These are phyloP conservation scores for Aspergillus saccharolyticus DNA, from an alignment of 495 filamentous ascomycete genomes.

Conservation along the genomic window DNA sequence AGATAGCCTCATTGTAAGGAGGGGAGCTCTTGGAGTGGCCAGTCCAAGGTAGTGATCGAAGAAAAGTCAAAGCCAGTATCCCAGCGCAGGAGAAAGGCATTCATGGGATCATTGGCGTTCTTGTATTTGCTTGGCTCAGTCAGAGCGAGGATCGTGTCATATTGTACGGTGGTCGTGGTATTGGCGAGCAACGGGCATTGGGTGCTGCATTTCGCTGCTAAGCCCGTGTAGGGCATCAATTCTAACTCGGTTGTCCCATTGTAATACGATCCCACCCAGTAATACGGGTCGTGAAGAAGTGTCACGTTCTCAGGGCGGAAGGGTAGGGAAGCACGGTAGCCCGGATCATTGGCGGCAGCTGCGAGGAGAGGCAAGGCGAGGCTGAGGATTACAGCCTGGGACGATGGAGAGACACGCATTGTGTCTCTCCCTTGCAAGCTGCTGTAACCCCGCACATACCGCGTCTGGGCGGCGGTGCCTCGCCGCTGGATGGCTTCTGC, in stretches of 20 bases:
- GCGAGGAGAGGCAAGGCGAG: neutral
- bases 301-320: constrained; percentile 3
- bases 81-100: neutral
- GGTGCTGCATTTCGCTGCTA: neutral
- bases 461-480: too few relatives aligned
- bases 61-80: neutral
- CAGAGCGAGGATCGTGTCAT: neutral
- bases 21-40: neutral
- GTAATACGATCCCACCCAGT: constrained; percentile 6
- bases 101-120: neutral
- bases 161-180: neutral
- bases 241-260: neutral
- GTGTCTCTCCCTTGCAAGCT: neutral
- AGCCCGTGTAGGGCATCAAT: neutral
- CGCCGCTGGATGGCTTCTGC: too few relatives aligned
- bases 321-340: neutral
- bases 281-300: neutral
- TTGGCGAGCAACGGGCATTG: neutral
- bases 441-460: too few relatives aligned
- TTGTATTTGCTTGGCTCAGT: neutral
- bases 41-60: neutral
- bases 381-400: neutral
- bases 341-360: neutral
- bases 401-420: neutral
- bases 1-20: neutral